Conservation (phyloP, 495 filamentous ascomycete species). For the Astrocystis sublimbata region DNA sequence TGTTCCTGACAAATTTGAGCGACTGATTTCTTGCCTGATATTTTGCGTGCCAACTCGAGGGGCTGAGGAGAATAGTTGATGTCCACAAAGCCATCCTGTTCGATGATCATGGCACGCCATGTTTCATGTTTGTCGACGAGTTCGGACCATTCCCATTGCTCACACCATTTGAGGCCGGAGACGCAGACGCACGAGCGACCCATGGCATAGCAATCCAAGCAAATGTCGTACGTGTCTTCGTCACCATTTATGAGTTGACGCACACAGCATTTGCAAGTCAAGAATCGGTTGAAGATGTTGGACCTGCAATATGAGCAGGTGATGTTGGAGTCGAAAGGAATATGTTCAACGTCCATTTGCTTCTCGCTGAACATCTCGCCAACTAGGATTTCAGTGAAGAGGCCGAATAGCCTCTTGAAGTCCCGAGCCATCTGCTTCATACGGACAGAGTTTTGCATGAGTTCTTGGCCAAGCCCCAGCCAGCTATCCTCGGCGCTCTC, state of each 20-base stretch:
- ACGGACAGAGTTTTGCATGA: slow-evolving; percentile 53
- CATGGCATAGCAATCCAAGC: slow-evolving; percentile 95
- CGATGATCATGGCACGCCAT: slow-evolving; percentile 76
- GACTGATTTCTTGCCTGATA: slow-evolving; percentile 67
- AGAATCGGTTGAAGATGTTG: slow-evolving; percentile 96
- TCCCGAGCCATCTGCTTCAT: slow-evolving; percentile 70
- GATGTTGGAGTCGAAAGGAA: slow-evolving; percentile 81
- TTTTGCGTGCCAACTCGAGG: slow-evolving; percentile 63
- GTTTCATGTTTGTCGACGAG: slow-evolving; percentile 74
- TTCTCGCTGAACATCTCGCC: slow-evolving; percentile 78
- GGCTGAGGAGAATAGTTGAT: slow-evolving; percentile 61
- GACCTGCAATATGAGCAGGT: slow-evolving; percentile 94
- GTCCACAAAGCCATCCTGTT: slow-evolving; percentile 61
- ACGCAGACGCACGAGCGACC: slow-evolving; percentile 88
- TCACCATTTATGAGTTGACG: slow-evolving; percentile 57
- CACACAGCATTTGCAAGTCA: slow-evolving; percentile 83
- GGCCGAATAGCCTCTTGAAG: slow-evolving; percentile 72
- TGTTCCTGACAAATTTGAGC: slow-evolving; percentile 92
- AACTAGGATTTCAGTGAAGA: slow-evolving; percentile 75
- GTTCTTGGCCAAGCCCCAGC: slow-evolving; percentile 46
- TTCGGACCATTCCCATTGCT: slow-evolving; percentile 84
- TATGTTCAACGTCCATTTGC: slow-evolving; percentile 66
- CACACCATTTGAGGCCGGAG: slow-evolving; percentile 82
- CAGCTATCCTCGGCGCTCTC: slow-evolving; percentile 41
- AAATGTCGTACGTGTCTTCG: slow-evolving; percentile 86